These are phyloP conservation scores for Ogataea degrootiae DNA, from an alignment of 805 yeast genomes.

Conservation along the genomic window DNA sequence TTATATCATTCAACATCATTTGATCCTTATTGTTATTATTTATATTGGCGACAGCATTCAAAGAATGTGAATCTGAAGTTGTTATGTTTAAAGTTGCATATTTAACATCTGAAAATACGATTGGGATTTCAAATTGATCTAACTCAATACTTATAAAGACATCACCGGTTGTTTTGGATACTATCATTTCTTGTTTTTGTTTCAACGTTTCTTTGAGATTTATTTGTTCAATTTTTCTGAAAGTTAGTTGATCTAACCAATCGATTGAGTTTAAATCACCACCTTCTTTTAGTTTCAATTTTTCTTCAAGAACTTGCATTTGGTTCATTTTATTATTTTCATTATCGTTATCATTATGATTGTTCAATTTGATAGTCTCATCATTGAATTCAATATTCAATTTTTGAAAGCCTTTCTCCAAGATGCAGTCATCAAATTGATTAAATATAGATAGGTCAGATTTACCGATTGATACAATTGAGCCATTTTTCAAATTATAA, in stretches of 20 bases:
- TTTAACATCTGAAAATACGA: slow-evolving; percentile 59
- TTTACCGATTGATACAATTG: slow-evolving; percentile 50
- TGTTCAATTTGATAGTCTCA: background rate
- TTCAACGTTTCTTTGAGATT: slow-evolving; percentile 16
- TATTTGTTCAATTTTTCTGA: slow-evolving; percentile 46
- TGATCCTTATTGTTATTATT: slow-evolving; percentile 15
- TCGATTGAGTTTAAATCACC: slow-evolving; percentile 57
- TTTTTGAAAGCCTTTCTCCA: slow-evolving; percentile 70
- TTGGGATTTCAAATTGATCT: slow-evolving; percentile 65
- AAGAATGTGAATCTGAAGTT: slow-evolving; percentile 19
- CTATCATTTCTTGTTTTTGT: slow-evolving; percentile 8
- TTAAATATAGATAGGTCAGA: slow-evolving; percentile 57
- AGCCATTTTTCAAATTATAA: slow-evolving; percentile 45
- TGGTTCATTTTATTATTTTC: slow-evolving; percentile 21
- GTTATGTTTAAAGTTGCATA: slow-evolving; percentile 32
- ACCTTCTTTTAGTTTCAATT: slow-evolving; percentile 57
- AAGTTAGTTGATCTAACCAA: slow-evolving; percentile 73
- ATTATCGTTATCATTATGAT: slow-evolving; percentile 3
- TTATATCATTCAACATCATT: slow-evolving; percentile 21
- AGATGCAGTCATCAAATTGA: slow-evolving; percentile 40
- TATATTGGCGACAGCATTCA: slow-evolving; percentile 12
- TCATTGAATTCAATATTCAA: slow-evolving; percentile 31
- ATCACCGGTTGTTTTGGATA: slow-evolving; percentile 11
- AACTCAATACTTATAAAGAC: slow-evolving; percentile 40
- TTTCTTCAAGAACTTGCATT: slow-evolving; percentile 46